phyloP scores from a whole-genome alignment of 345 rosid genomes.

The Triadica sebifera region DNA sequence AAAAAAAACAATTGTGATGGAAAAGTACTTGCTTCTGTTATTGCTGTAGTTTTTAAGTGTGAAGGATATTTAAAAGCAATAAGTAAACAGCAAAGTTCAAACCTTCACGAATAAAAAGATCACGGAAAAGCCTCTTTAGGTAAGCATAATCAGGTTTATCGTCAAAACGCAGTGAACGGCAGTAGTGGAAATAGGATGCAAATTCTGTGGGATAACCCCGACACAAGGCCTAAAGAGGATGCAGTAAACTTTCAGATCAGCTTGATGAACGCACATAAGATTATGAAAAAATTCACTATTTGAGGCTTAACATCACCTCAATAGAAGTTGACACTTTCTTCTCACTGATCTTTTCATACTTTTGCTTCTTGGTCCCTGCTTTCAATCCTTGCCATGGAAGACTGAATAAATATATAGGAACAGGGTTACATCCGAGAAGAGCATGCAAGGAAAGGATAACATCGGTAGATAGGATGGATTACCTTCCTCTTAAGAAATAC shows the following conservation, averaged over 20 bases:
- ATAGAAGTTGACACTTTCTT: slow-evolving; percentile 83
- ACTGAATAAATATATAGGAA: slow-evolving; percentile 33
- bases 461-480: slow-evolving; percentile 7
- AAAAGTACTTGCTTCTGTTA: slow-evolving; percentile 13
- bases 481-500: slow-evolving; percentile 94
- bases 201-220: slow-evolving; percentile 91
- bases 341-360: slow-evolving; percentile 89
- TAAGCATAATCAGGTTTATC: slow-evolving; percentile 91
- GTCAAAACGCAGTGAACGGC: slow-evolving; percentile 81
- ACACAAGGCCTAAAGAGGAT: slow-evolving; percentile 57
- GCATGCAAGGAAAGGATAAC: neutral
- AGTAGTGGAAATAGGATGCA: slow-evolving; percentile 86
- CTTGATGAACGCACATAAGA: neutral
- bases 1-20: slow-evolving; percentile 11
- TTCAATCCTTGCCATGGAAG: slow-evolving; percentile 97
- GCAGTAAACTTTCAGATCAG: slow-evolving; percentile 21
- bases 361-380: slow-evolving; percentile 91
- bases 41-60: neutral
- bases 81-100: slow-evolving; percentile 19
- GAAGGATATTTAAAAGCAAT: slow-evolving; percentile 4
- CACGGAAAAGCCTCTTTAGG: slow-evolving; percentile 83
- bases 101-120: slow-evolving; percentile 95
- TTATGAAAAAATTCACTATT: slow-evolving; percentile 6
- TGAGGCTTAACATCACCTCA: slow-evolving; percentile 48
- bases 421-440: slow-evolving; percentile 23